Evolutionary conservation across 2,329 filamentous ascomycete genomes (phyloP).

Genomic region (Aspergillus sp.): DNA sequence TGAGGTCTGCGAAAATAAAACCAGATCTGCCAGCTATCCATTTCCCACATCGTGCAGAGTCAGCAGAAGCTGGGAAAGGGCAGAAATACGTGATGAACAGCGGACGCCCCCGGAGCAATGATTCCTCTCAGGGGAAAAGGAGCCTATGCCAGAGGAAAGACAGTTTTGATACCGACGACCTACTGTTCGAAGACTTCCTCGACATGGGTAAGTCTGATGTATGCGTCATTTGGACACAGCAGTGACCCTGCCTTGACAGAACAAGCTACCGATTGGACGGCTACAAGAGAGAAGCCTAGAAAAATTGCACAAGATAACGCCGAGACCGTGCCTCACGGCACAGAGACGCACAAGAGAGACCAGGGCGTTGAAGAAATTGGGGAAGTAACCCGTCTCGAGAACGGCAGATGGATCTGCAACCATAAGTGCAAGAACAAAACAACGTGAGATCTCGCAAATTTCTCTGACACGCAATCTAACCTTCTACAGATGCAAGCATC

Average conservation of each 20-base stretch:
- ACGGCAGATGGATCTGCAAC: constrained; percentile 73
- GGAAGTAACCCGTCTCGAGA: constrained; percentile 57
- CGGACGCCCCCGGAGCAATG: constrained; percentile 17
- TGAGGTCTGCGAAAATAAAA: constrained; percentile 52
- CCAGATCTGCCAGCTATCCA: constrained; percentile 47
- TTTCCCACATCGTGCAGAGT: constrained; percentile 36
- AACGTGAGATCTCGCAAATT: constrained; percentile 32
- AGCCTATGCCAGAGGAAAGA: constrained; percentile 35
- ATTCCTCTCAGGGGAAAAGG: constrained; percentile 13
- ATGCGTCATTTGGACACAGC: background rate
- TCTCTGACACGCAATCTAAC: constrained; percentile 7
- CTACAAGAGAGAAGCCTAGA: background rate
- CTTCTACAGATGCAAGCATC: constrained; percentile 61
- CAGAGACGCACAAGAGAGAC: background rate
- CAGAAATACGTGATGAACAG: constrained; percentile 17
- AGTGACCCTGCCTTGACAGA: background rate
- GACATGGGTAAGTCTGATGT: constrained; percentile 32
- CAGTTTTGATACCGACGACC: constrained; percentile 52
- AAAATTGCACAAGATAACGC: background rate
- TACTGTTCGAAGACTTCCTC: constrained; percentile 55
- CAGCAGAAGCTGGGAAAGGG: constrained; percentile 12
- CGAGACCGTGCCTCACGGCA: background rate
- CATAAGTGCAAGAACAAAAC: constrained; percentile 65
- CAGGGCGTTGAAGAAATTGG: constrained; percentile 14
- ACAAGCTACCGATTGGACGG: constrained; percentile 23